These are phyloP conservation scores for Halophytophthora polymorphica DNA, from an alignment of 352 stramenopile genomes.

Conservation along the genomic window DNA sequence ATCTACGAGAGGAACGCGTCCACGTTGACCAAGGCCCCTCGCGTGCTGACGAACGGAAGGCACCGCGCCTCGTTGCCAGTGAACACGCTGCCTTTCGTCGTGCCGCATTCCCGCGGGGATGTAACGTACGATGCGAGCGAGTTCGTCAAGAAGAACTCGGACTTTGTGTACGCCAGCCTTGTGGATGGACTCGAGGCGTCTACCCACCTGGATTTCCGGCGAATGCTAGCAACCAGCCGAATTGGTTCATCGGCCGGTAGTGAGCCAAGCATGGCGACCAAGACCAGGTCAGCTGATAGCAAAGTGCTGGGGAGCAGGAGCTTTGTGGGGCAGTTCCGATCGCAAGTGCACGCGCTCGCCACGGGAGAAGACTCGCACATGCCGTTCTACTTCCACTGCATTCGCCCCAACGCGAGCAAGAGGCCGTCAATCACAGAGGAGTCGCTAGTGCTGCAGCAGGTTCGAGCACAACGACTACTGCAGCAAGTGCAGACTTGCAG, in stretches of 20 bases:
- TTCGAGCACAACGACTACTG: conserved; percentile 30
- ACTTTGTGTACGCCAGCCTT: conserved; percentile 43
- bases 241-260: background rate
- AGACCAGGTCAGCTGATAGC: background rate
- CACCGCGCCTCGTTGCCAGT: conserved; percentile 3
- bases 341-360: conserved; percentile 26
- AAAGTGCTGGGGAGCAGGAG: conserved; percentile 20
- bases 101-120: conserved; percentile 44
- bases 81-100: conserved; percentile 34
- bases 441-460: conserved; percentile 29
- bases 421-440: conserved; percentile 24
- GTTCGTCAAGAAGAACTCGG: conserved; percentile 72
- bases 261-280: conserved; percentile 1
- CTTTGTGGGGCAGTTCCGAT: conserved; percentile 44
- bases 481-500: conserved; percentile 30
- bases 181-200: conserved; percentile 31
- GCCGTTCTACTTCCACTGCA: conserved; percentile 54
- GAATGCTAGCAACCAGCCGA: conserved; percentile 22
- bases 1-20: conserved; percentile 50
- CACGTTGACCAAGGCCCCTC: conserved; percentile 21
- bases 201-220: conserved; percentile 18
- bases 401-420: conserved; percentile 36
- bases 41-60: conserved; percentile 7
- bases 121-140: conserved; percentile 58
- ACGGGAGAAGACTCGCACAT: conserved; percentile 14